phyloP scores from a whole-genome alignment of 306 rosid species.

The Dryas octopetala region DNA sequence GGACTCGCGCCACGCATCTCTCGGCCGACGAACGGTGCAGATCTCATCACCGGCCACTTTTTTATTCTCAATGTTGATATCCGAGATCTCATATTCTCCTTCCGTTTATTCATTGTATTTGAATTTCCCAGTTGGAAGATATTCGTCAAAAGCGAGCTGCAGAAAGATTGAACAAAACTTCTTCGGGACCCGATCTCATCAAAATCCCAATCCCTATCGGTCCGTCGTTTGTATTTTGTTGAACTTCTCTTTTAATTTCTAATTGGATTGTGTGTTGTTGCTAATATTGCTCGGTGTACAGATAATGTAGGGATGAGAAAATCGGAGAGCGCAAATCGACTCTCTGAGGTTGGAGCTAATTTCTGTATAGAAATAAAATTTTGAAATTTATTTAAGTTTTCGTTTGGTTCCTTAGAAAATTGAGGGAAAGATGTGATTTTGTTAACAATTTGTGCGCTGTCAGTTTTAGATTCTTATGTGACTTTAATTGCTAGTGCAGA shows the following conservation, averaged over 20 bases:
- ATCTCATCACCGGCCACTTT: neutral
- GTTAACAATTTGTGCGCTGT: slow-evolving; percentile 3
- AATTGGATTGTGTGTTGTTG: neutral
- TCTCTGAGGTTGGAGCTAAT: slow-evolving; percentile 57
- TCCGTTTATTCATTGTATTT: neutral
- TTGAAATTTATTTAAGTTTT: neutral
- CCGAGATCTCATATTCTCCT: neutral
- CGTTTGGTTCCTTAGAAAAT: neutral
- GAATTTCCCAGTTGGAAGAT: slow-evolving; percentile 64
- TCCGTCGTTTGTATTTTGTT: slow-evolving; percentile 21
- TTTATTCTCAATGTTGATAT: neutral
- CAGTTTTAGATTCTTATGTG: neutral
- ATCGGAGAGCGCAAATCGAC: slow-evolving; percentile 67
- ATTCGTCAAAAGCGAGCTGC: slow-evolving; percentile 94
- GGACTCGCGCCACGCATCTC: slow-evolving; percentile 82
- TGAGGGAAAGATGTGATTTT: neutral
- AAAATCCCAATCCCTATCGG: slow-evolving; percentile 49
- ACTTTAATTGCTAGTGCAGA: slow-evolving; percentile 33
- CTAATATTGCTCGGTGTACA: slow-evolving; percentile 17
- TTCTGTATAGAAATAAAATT: neutral
- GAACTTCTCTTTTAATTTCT: neutral
- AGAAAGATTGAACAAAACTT: slow-evolving; percentile 68
- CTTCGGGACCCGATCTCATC: slow-evolving; percentile 85
- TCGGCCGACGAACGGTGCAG: slow-evolving; percentile 83
- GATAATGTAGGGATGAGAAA: slow-evolving; percentile 53